Evolutionary conservation across 768 basidiomycete genomes (phyloP).

Genomic region (Termitomyces bulborhizus): DNA sequence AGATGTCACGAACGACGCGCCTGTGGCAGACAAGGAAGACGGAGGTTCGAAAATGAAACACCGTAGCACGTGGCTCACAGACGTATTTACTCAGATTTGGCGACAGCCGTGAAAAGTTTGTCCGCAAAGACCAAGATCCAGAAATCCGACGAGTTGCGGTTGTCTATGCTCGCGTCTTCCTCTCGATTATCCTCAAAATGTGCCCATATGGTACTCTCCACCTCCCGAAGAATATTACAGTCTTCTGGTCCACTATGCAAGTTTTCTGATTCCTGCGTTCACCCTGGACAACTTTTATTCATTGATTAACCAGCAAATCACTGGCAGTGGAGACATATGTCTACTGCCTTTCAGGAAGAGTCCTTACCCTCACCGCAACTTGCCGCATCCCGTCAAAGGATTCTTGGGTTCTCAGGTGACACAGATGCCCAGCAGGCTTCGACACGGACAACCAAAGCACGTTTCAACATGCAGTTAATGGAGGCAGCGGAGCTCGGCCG

Average conservation of each 20-base stretch:
- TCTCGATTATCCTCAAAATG: conserved; percentile 9
- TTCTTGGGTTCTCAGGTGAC: conserved; percentile 8
- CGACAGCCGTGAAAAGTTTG: conserved; percentile 10
- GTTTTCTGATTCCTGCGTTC: background rate
- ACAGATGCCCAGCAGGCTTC: conserved; percentile 10
- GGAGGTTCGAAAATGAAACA: conserved; percentile 15
- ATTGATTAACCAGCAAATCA: background rate
- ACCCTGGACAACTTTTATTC: background rate
- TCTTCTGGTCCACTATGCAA: conserved; percentile 1
- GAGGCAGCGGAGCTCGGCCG: conserved; percentile 28
- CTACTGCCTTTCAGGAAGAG: conserved; percentile 3
- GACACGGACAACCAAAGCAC: conserved; percentile 16
- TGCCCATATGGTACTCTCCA: conserved; percentile 1
- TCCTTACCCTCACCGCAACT: conserved; percentile 2
- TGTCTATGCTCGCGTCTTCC: conserved; percentile 9
- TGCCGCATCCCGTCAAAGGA: conserved; percentile 6
- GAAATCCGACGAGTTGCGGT: background rate
- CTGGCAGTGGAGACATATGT: conserved; percentile 5
- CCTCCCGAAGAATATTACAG: background rate
- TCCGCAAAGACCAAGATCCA: background rate
- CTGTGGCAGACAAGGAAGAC: conserved; percentile 15
- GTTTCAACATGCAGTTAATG: conserved; percentile 29
- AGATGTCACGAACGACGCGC: conserved; percentile 20
- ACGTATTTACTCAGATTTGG: conserved; percentile 11
- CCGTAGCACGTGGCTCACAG: conserved; percentile 9